phyloP scores from a whole-genome alignment of 176 grass and related monocot genomes.

The Triticum turgidum region DNA sequence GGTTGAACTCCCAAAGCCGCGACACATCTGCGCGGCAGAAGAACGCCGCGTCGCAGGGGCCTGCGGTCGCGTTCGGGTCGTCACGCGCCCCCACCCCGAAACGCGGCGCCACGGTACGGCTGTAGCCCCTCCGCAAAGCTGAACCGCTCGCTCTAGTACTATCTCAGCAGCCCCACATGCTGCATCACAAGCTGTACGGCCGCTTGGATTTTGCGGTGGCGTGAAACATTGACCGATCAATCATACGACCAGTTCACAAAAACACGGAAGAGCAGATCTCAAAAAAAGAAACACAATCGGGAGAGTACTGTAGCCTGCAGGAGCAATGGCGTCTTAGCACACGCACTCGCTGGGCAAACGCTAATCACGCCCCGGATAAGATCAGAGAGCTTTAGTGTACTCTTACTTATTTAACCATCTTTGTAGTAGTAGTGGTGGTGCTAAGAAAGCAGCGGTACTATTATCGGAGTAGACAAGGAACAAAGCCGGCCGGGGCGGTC shows the following conservation, averaged over 20 bases:
- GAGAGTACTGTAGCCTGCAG: not conserved
- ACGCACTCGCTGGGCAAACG: constrained; percentile 17
- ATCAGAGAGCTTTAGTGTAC: not conserved
- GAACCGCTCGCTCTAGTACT: constrained; percentile 33
- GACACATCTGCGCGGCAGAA: constrained; percentile 22
- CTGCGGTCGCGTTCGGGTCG: constrained; percentile 11
- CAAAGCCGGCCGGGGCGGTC: constrained; percentile 22
- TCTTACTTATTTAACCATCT: constrained; percentile 8
- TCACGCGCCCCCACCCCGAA: not conserved
- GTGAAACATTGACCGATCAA: not conserved
- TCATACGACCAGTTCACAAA: not conserved
- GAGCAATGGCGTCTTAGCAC: not conserved
- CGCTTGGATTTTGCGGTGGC: constrained; percentile 13
- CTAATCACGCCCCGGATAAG: constrained; percentile 39
- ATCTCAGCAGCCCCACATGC: not conserved
- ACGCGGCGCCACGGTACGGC: constrained; percentile 37
- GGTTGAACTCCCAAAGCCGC: not conserved
- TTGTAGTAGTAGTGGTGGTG: not conserved
- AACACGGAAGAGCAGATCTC: not conserved
- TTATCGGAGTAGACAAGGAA: not conserved
- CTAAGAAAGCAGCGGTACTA: not conserved
- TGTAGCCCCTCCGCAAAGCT: constrained; percentile 19
- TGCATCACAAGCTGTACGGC: not conserved
- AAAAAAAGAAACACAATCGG: not conserved
- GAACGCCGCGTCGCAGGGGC: not conserved